Evolutionary conservation across 2,329 filamentous ascomycete genomes (phyloP).

Genomic region (Fusarium compactum): DNA sequence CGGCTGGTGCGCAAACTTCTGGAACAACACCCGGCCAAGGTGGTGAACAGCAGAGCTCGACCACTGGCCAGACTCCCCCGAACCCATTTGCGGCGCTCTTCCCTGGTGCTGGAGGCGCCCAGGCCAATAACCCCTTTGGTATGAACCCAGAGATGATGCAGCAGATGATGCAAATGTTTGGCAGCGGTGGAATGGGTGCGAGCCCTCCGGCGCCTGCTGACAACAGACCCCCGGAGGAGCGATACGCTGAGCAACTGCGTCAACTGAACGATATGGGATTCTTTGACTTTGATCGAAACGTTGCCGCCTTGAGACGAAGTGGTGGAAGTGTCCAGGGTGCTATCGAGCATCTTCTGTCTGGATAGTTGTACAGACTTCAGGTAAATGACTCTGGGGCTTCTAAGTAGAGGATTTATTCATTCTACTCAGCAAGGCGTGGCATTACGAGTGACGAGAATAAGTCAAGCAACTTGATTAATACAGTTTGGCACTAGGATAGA

Average conservation of each 20-base stretch:
- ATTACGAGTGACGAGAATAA: constrained; percentile 18
- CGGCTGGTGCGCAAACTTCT: constrained; percentile 41
- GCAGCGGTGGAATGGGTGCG: constrained; percentile 50
- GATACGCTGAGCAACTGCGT: constrained; percentile 88
- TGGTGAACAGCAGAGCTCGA: constrained; percentile 39
- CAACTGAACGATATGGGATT: constrained; percentile 99
- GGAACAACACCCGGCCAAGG: constrained; percentile 36
- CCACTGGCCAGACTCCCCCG: constrained; percentile 56
- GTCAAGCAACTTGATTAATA: constrained; percentile 34
- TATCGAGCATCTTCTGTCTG: constrained; percentile 76
- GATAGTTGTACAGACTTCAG: constrained; percentile 10
- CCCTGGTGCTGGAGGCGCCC: constrained; percentile 39
- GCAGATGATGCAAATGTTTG: constrained; percentile 65
- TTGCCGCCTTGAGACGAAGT: constrained; percentile 86
- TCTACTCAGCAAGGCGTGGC: constrained; percentile 17
- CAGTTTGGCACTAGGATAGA: constrained; percentile 26
- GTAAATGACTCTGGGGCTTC: not conserved
- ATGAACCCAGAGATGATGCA: constrained; percentile 68
- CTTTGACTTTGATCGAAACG: constrained; percentile 94
- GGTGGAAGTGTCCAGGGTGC: constrained; percentile 96
- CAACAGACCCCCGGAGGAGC: constrained; percentile 90
- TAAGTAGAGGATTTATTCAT: constrained; percentile 1
- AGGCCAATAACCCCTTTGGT: constrained; percentile 57
- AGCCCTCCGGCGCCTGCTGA: constrained; percentile 74
- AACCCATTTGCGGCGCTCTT: constrained; percentile 80